Base-by-base conservation (phyloP, 176 grass and related monocot species). In the Eragrostis nindensis region DNA sequence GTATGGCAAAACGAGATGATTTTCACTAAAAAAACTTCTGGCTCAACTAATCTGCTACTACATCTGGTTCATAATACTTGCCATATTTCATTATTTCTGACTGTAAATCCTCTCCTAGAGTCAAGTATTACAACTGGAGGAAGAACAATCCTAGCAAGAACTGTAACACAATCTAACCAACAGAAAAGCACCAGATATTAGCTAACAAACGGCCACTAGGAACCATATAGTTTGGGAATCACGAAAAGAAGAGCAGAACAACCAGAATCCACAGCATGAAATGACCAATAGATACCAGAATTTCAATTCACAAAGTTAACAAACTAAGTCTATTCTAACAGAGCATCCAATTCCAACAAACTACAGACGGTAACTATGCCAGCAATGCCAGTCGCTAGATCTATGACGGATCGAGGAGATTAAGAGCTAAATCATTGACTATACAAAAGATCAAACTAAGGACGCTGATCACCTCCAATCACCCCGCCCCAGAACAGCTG, bases 401-500 rank as follows among this genome's bases (percentile, higher is more conserved):
- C 14, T 65, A 64, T 27, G 1, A 32, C 7, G 38, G 16, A 22
- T 75, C 53, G 5, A 63, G 15, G 8, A 42, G 68, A 73, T 14
- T 21, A 36, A 75, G 69, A 46, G 17, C 13, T 61, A 63, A 77
- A 84, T 30, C 40, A 62, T 39, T 49, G 8, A 59, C 9, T 71
- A 75, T 80, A 62, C 68, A 47, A 56, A 46, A 30, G 79, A 68
- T 32, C 73, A 27, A 82, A 76, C 25, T 79, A 86, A 70, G 39
- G 63, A 76, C 46, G 77, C 42, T 52, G 43, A 84, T 82, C 82
- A 91, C 92, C 92, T 94, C 92, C 83, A 22, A 91, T 89, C 49
- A 81, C 69, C 72, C 77, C 86, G 29, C 84, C 89, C 92, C 92
- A 94, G 84, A 94, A 79, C 40, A 91, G 55, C 47, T 89, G 87